Evolutionary conservation across 169 alveolate genomes (phyloP).

Genomic region (Neospora caninum): DNA sequence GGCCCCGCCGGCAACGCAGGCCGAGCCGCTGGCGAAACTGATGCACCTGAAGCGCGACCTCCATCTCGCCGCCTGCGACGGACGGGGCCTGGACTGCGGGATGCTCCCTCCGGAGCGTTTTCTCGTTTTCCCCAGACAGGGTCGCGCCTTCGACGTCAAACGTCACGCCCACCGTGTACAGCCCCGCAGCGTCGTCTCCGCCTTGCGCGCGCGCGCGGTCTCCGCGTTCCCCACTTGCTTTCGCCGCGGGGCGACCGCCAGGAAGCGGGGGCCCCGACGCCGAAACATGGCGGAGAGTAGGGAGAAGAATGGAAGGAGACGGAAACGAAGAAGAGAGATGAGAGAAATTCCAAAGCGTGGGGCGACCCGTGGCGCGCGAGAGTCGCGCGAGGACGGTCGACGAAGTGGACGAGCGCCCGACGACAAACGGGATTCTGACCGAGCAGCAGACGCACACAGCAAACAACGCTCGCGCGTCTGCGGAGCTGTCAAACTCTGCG

Average conservation of each 20-base stretch:
- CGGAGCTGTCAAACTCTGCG: too few species aligned
- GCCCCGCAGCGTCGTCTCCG: not conserved
- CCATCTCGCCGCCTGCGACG: not conserved
- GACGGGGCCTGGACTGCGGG: not conserved
- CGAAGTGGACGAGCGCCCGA: not conserved
- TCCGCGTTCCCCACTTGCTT: not conserved
- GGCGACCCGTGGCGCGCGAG: not conserved
- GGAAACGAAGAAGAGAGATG: not conserved
- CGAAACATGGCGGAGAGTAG: not conserved
- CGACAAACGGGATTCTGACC: not conserved
- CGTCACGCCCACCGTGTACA: not conserved
- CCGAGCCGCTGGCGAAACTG: not conserved
- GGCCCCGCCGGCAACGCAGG: not conserved
- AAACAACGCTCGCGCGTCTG: too few species aligned
- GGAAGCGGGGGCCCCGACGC: not conserved
- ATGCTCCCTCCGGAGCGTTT: not conserved
- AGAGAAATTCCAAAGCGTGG: not conserved
- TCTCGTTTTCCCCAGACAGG: not conserved
- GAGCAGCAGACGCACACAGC: not conserved
- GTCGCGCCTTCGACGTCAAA: not conserved
- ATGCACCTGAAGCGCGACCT: not conserved
- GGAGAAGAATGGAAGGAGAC: not conserved
- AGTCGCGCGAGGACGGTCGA: not conserved
- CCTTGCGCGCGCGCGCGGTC: not conserved
- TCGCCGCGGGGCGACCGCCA: not conserved